A percentile compares a stretch with the other conserved stretches of the same genome.
Evolutionary conservation across 2,329 filamentous ascomycete genomes (phyloP).

Genomic region (Fusarium begoniae): DNA sequence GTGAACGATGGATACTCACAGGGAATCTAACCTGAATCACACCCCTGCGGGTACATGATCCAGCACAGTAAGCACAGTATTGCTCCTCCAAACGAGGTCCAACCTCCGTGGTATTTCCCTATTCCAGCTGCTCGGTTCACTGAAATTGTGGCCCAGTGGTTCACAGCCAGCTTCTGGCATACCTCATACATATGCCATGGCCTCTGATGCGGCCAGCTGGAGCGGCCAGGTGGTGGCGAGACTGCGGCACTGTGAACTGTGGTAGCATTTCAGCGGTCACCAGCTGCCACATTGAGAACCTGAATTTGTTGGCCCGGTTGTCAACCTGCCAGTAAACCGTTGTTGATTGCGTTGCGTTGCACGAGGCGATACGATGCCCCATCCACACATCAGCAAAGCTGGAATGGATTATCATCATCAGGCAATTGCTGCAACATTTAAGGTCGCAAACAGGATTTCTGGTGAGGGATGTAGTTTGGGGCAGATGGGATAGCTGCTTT

Average conservation of each 20-base stretch:
- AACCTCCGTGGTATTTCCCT: constrained; percentile 37
- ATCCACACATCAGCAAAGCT: constrained; percentile 4
- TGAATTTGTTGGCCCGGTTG: constrained; percentile 5
- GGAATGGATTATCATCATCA: constrained; percentile 18
- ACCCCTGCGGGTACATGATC: constrained; percentile 16
- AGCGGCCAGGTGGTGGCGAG: constrained; percentile 20
- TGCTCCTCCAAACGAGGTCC: constrained; percentile 20
- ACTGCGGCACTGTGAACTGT: constrained; percentile 15
- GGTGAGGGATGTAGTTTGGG: not conserved
- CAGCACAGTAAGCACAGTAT: constrained; percentile 28
- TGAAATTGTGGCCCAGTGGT: constrained; percentile 3
- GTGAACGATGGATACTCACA: constrained; percentile 26
- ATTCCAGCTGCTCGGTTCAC: constrained; percentile 31
- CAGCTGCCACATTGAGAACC: constrained; percentile 22
- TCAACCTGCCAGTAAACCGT: constrained; percentile 5
- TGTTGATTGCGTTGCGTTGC: constrained; percentile 14
- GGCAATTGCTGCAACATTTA: constrained; percentile 7
- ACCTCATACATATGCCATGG: not conserved
- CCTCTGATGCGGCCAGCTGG: constrained; percentile 9
- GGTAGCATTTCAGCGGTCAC: constrained; percentile 15
- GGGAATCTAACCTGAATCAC: constrained; percentile 29
- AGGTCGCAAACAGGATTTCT: not conserved
- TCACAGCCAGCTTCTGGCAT: not conserved
- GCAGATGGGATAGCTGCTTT: not conserved
- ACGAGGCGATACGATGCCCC: constrained; percentile 14